Evolutionary conservation across 805 yeast species (phyloP).

Genomic region (Saturnispora galanensis): DNA sequence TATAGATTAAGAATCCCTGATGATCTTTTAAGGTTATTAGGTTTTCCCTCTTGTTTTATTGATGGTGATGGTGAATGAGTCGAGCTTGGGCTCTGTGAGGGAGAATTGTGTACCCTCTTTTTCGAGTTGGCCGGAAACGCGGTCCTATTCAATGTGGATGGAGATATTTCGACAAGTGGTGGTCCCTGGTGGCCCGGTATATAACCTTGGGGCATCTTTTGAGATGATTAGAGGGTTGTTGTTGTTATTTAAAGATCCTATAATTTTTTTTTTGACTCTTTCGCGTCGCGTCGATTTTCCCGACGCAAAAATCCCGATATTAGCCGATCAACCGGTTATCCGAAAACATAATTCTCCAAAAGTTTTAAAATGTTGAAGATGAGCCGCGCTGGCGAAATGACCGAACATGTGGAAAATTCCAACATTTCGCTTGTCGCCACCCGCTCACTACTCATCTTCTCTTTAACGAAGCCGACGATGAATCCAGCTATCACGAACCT

Average conservation of each 20-base stretch:
- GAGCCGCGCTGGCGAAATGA: not conserved
- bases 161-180: constrained; percentile 15
- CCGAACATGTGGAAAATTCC: not conserved
- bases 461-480: constrained; percentile 32
- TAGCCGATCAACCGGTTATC: not conserved
- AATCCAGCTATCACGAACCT: constrained; percentile 84
- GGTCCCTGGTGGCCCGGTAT: constrained; percentile 7
- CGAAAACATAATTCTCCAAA: not conserved
- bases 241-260: too few species aligned
- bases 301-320: not conserved
- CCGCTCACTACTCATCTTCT: not conserved
- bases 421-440: not conserved
- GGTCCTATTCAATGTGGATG: constrained; percentile 19
- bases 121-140: constrained; percentile 23
- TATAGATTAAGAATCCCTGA: constrained; percentile 43
- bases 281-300: not conserved
- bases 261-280: not conserved
- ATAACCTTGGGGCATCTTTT: constrained; percentile 2
- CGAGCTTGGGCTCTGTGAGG: constrained; percentile 22
- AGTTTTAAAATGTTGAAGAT: too few species aligned
- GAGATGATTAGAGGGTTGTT: too few species aligned
- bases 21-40: constrained; percentile 27
- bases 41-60: constrained; percentile 10
- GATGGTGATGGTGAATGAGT: constrained; percentile 9
- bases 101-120: constrained; percentile 15